Evolutionary conservation across 139 green algal genomes (phyloP), one percentile per base, ranked within the genome.

Genomic region (Bryopsis sp.): DNA sequence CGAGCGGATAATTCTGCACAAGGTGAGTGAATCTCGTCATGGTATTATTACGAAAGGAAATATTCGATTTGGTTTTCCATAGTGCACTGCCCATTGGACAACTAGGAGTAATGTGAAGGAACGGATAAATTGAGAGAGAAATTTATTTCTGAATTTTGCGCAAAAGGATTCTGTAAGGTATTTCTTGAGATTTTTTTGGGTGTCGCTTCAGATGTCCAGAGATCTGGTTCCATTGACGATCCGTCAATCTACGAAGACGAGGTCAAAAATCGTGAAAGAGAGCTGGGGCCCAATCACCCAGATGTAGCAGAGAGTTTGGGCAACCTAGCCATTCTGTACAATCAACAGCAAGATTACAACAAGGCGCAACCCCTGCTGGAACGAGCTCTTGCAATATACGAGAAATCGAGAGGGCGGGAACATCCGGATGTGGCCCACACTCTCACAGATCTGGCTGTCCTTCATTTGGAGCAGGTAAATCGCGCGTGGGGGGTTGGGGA

Each of bases 371-470:
- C 88, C 22, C 81, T 97, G 76, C 95, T 94, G 71, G 84, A 95
- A 75, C 80, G 86, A 2, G 87, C 88, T 26, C 78, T 97, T 66
- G 57, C 38, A 2, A 92, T 95, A 34, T 94, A 84, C 72, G 89
- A 96, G 76, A 67, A 65, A 1, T 37, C 70, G 0, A 76, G 82
- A 37, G 91, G 89, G 15, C 67, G 80, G 2, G 76, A 90, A 32
- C 78, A 89, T 54, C 78, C 84, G 2, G 85, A 95, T 57, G 86
- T 96, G 36, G 91, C 90, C n/a, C 91, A 97, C 77, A 89, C 86
- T 33, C 83, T 96, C 2, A 95, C 88, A 2, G 91, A 97, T 72
- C 81, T 97, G 38, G 91, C 89, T 28, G 89, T 97, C 39, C 82
- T 96, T 36, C 84, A 93, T 61, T 71, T 97, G 47, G 91, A 97